A percentile compares a stretch with the other conserved stretches of the same genome.
phyloP scores from a whole-genome alignment of 441 rosid species.

The Pelargonium cotyledonis region DNA sequence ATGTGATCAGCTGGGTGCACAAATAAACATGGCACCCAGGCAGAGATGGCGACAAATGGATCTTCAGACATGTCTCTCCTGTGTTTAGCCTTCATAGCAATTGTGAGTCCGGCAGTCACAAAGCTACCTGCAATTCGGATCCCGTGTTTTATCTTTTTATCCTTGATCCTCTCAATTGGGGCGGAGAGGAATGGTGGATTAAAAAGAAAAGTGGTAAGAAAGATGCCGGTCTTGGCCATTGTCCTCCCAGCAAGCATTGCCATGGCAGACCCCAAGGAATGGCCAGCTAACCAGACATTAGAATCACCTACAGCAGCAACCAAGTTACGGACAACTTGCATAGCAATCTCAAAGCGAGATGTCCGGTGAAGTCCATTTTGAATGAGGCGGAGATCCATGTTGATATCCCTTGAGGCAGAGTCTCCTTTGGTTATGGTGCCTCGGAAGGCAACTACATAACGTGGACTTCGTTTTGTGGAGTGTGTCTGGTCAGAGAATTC shows the following conservation, averaged over 20 bases:
- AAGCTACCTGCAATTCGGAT: slow-evolving; percentile 70
- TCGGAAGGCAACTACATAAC: slow-evolving; percentile 64
- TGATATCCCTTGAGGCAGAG: slow-evolving; percentile 62
- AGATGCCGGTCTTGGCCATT: slow-evolving; percentile 52
- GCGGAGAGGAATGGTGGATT: slow-evolving; percentile 82
- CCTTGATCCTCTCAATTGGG: slow-evolving; percentile 66
- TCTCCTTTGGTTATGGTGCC: slow-evolving; percentile 77
- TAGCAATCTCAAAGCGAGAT: slow-evolving; percentile 69
- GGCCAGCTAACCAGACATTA: slow-evolving; percentile 86
- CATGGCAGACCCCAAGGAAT: slow-evolving; percentile 86
- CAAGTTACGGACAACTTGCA: slow-evolving; percentile 62
- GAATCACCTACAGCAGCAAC: slow-evolving; percentile 60
- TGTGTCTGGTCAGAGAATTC: slow-evolving; percentile 22
- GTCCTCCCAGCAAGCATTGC: slow-evolving; percentile 76
- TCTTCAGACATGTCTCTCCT: slow-evolving; percentile 35
- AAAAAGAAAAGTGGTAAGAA: slow-evolving; percentile 61
- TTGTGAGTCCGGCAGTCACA: slow-evolving; percentile 80
- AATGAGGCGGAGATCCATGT: slow-evolving; percentile 58
- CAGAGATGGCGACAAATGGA: slow-evolving; percentile 47
- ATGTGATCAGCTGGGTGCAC: slow-evolving; percentile 64
- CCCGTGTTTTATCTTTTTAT: slow-evolving; percentile 60
- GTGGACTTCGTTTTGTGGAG: slow-evolving; percentile 41
- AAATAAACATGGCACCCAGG: slow-evolving; percentile 60
- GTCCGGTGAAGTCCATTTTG: slow-evolving; percentile 68
- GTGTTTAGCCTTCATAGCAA: slow-evolving; percentile 52